These are phyloP conservation scores for Sarocladium strictum DNA, from an alignment of 2,329 filamentous ascomycete species.

Conservation along the genomic window DNA sequence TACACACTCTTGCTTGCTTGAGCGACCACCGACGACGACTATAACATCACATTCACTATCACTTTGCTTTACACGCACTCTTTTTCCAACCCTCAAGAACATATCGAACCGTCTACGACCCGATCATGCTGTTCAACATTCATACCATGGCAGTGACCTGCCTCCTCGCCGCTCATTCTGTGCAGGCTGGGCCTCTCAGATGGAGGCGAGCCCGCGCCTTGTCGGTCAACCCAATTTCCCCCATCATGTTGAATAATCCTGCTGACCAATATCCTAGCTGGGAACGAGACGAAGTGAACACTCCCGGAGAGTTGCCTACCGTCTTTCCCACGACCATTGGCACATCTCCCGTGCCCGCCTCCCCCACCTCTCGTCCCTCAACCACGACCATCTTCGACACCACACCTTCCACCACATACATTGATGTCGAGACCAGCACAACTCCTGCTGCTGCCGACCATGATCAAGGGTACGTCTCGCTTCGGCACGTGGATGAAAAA, in stretches of 20 bases:
- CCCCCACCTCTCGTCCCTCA: neutral
- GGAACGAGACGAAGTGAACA: conserved; percentile 4
- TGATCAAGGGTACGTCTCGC: neutral
- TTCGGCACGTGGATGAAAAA: neutral
- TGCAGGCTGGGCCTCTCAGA: conserved; percentile 29
- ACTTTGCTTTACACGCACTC: conserved; percentile 1
- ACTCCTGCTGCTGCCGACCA: neutral
- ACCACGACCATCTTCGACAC: neutral
- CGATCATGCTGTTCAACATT: conserved; percentile 18
- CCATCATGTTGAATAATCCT: neutral
- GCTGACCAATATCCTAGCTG: neutral
- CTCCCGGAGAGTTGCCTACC: conserved; percentile 6
- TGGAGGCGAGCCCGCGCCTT: conserved; percentile 16
- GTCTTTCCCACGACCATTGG: neutral
- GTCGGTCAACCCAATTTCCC: conserved; percentile 16
- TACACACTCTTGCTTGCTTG: neutral
- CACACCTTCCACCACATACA: neutral
- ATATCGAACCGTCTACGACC: neutral
- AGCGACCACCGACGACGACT: neutral
- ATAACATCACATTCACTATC: conserved; percentile 11
- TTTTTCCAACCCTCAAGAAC: neutral
- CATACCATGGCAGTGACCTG: conserved; percentile 18
- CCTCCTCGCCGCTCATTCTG: conserved; percentile 23
- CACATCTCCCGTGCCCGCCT: neutral
- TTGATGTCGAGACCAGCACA: neutral